These are phyloP conservation scores for Infundibulicybe gibba DNA, from an alignment of 768 basidiomycete genomes.

Conservation along the genomic window DNA sequence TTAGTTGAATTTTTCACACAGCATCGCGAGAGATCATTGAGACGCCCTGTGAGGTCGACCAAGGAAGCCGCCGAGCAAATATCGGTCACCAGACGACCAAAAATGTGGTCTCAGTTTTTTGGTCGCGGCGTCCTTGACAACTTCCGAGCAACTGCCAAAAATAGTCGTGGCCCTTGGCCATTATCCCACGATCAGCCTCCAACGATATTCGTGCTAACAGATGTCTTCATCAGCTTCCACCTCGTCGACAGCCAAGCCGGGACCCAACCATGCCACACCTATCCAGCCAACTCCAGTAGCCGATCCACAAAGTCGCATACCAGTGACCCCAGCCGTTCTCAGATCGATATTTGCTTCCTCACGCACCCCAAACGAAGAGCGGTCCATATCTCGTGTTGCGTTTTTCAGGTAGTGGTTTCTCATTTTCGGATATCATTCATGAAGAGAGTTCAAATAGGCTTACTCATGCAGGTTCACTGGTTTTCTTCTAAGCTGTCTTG, in stretches of 20 bases:
- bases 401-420: conserved; percentile 67
- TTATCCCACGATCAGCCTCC: too few species aligned
- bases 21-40: too few species aligned
- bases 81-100: too few species aligned
- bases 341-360: conserved; percentile 87
- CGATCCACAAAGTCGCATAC: conserved; percentile 59
- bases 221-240: conserved; percentile 52
- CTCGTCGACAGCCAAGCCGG: conserved; percentile 43
- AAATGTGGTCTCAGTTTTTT: not conserved
- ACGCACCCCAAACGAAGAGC: conserved; percentile 75
- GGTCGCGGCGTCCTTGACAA: too few species aligned
- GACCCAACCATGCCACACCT: conserved; percentile 14
- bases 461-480: conserved; percentile 66
- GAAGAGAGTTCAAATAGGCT: conserved; percentile 2
- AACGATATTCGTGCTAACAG: too few species aligned
- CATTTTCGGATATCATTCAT: conserved; percentile 1
- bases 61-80: too few species aligned
- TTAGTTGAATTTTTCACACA: too few species aligned
- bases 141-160: not conserved
- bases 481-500: conserved; percentile 78
- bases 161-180: too few species aligned
- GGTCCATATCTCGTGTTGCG: conserved; percentile 78
- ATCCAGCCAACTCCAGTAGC: conserved; percentile 34
- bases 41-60: too few species aligned
- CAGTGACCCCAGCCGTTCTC: conserved; percentile 79